Percentiles rank a stretch among this genome's conserved stretches.
Evolutionary conservation across 2,329 filamentous ascomycete genomes (phyloP).

Genomic region (Penicillium sp.): DNA sequence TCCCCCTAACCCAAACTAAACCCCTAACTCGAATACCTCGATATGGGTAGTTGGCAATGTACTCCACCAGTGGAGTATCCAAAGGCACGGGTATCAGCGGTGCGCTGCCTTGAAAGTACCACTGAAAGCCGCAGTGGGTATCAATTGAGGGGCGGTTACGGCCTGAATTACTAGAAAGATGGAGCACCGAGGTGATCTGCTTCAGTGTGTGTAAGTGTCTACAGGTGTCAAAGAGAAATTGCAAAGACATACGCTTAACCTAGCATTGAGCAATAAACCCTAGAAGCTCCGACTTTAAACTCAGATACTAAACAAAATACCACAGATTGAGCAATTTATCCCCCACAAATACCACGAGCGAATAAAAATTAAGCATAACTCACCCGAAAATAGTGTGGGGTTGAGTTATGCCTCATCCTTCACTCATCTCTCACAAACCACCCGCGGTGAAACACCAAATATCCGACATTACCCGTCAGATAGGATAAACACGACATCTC

Average conservation of each 20-base stretch:
- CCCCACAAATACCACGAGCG: background rate
- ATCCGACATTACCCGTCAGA: background rate
- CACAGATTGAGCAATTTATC: background rate
- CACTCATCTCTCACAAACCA: background rate
- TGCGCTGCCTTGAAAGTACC: background rate
- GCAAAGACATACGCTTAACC: background rate
- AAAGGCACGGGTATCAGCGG: background rate
- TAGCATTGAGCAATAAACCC: background rate
- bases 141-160: background rate
- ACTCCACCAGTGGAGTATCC: background rate
- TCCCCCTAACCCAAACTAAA: no score
- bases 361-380: background rate
- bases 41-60: background rate
- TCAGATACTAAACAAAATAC: background rate
- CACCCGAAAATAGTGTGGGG: background rate
- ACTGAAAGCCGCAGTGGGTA: background rate
- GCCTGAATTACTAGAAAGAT: background rate
- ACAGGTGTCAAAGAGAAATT: background rate
- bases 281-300: background rate
- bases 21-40: no score
- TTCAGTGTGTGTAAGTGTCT: background rate
- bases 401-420: background rate
- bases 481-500: background rate
- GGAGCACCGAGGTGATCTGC: background rate
- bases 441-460: background rate